Evolutionary conservation across 371 early-diverging fungal species (phyloP).

Genomic region (Actinomortierella ambigua): DNA sequence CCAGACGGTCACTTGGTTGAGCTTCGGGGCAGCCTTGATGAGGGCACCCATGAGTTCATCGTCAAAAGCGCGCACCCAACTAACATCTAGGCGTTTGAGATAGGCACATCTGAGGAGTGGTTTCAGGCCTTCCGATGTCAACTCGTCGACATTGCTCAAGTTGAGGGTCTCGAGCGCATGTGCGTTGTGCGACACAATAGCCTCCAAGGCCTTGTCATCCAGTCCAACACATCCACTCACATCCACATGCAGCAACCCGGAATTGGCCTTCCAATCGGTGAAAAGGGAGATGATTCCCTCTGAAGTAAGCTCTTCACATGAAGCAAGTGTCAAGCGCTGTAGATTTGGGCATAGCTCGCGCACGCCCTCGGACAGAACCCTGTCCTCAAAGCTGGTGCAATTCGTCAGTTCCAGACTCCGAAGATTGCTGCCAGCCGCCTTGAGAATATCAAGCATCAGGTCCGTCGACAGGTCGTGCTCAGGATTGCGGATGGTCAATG

Average conservation of each 20-base stretch:
- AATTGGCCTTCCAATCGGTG: slow-evolving; percentile 49
- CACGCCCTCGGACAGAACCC: slow-evolving; percentile 60
- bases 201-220: slow-evolving; percentile 62
- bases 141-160: slow-evolving; percentile 76
- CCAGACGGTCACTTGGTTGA: slow-evolving; percentile 65
- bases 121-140: slow-evolving; percentile 62
- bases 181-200: slow-evolving; percentile 66
- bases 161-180: slow-evolving; percentile 55
- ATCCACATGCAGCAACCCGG: slow-evolving; percentile 56
- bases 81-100: slow-evolving; percentile 64
- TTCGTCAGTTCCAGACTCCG: slow-evolving; percentile 61
- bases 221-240: slow-evolving; percentile 59
- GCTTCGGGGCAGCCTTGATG: slow-evolving; percentile 48
- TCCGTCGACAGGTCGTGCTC: slow-evolving; percentile 47
- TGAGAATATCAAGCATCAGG: slow-evolving; percentile 53
- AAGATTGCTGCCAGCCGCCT: slow-evolving; percentile 57
- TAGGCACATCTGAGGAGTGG: slow-evolving; percentile 52
- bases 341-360: slow-evolving; percentile 57
- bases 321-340: slow-evolving; percentile 55
- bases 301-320: slow-evolving; percentile 62
- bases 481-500: slow-evolving; percentile 57
- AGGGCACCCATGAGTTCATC: slow-evolving; percentile 68
- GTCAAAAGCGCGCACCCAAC: slow-evolving; percentile 76
- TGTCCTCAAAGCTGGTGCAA: slow-evolving; percentile 60
- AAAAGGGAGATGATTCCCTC: slow-evolving; percentile 65